Base-by-base conservation (phyloP, 2,329 filamentous ascomycete genomes). In the Sordariomycetes sp. region DNA sequence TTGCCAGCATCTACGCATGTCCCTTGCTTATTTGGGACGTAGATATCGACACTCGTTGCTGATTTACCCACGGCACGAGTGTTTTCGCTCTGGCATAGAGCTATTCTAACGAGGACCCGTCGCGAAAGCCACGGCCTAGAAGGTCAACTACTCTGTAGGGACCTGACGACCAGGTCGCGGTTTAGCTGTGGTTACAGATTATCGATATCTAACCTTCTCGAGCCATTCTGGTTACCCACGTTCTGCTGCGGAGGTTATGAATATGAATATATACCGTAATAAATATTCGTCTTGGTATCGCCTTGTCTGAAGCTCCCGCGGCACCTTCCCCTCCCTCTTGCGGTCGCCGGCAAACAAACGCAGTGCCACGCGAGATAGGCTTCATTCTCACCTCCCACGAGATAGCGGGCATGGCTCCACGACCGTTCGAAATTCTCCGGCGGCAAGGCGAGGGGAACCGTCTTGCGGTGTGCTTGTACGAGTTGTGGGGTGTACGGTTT, bases 71-170 rank as follows among this genome's bases (percentile, higher is more conserved):
- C 74, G 74, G 67, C 72, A 65, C 73, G 72, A 69, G 72, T 76
- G 74, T 78, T 76, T 78, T 77, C 75, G 73, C 74, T 69, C 75
- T 79, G 76, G 76, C 76, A 77, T 68, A 77, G 72, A 78, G 66
- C 36, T 64, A 45, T 45, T 45, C 17, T 15, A 45, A 15, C 39
- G 73, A 67, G 69, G 76, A 78, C 75, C 76, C 78, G 75, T 75
- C 28, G 28, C 28, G 28, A 32, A 32, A 75, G 75, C 74, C 76
- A 74, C 72, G 71, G 68, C 66, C 73, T 76, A 66, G 71, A 78
- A 75, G 75, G 66, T 69, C 75, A 75, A 75, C 6, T 22, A 3
- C 22, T 24, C 22, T 78, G 70, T 76, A 77, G 74, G 69, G 69
- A 67, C 65, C 77, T 72, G 61, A 68, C 67, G 76, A 78, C 62